A percentile compares a stretch with the other conserved stretches of the same genome.
Conservation (phyloP, 208 protist genomes). For the Leishmania amazonensis region DNA sequence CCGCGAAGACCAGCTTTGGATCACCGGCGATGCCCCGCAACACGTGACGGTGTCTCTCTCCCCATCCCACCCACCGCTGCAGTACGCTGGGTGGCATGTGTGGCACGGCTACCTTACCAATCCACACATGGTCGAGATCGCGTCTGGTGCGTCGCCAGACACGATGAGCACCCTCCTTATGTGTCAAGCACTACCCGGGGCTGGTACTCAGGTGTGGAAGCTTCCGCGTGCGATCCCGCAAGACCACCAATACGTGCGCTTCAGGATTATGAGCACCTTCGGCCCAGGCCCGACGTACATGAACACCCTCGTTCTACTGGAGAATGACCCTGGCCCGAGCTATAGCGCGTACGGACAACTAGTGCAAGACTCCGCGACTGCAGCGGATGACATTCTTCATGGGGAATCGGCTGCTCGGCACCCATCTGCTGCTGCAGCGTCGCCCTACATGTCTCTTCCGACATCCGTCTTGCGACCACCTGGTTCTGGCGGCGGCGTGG, state of each 20-base stretch:
- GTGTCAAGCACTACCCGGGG: slow-evolving; percentile 74
- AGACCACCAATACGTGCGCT: slow-evolving; percentile 63
- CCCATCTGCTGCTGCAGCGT: not conserved
- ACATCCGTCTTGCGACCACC: not conserved
- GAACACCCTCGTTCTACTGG: slow-evolving; percentile 82
- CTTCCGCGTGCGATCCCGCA: slow-evolving; percentile 68
- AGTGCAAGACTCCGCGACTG: not conserved
- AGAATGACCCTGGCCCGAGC: slow-evolving; percentile 63
- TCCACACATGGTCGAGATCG: slow-evolving; percentile 77
- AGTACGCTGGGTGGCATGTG: slow-evolving; percentile 85
- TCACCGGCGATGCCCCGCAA: slow-evolving; percentile 80
- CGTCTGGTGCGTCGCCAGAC: slow-evolving; percentile 50
- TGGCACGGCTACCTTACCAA: slow-evolving; percentile 89
- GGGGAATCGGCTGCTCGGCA: not conserved
- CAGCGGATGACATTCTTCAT: not conserved
- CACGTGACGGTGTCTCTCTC: slow-evolving; percentile 66
- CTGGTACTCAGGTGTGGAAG: slow-evolving; percentile 86
- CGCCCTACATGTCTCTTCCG: slow-evolving; percentile 8
- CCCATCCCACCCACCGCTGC: slow-evolving; percentile 60
- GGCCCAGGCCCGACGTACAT: slow-evolving; percentile 80
- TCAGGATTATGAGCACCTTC: slow-evolving; percentile 76
- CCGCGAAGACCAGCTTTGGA: slow-evolving; percentile 76
- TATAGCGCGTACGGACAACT: slow-evolving; percentile 29
- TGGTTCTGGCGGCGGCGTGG: not conserved
- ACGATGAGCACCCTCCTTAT: slow-evolving; percentile 54